Conservation (phyloP, 2,329 filamentous ascomycete genomes). For the Verticillium tricorpus region DNA sequence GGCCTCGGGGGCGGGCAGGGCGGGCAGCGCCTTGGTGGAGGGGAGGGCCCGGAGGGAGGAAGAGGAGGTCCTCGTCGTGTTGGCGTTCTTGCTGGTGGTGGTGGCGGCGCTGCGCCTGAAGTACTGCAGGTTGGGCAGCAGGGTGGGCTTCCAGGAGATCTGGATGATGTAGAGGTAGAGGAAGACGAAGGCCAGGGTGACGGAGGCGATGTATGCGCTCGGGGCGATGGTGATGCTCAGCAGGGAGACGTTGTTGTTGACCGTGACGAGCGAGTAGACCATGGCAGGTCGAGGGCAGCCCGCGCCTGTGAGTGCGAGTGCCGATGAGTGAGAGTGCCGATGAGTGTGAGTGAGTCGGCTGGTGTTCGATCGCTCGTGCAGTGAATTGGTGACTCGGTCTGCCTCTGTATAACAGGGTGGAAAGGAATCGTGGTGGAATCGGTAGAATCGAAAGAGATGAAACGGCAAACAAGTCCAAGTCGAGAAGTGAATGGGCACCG, state of each 20-base stretch:
- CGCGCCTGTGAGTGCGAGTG: background rate
- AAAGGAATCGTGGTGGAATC: background rate
- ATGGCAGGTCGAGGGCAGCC: background rate
- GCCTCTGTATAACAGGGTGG: background rate
- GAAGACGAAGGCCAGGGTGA: conserved; percentile 46
- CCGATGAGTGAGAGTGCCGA: background rate
- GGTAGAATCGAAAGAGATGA: background rate
- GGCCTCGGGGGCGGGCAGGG: conserved; percentile 10
- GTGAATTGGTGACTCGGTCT: too few relatives aligned
- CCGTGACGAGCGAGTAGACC: conserved; percentile 54
- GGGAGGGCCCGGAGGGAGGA: conserved; percentile 3
- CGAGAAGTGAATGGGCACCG: background rate
- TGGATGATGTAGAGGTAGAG: conserved; percentile 42
- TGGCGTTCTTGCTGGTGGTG: conserved; percentile 12
- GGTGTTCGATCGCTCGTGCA: too few relatives aligned
- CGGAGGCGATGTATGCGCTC: conserved; percentile 50
- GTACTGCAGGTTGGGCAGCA: conserved; percentile 15
- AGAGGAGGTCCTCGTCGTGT: background rate
- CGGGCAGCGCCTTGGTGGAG: conserved; percentile 13
- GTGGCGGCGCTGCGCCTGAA: conserved; percentile 15
- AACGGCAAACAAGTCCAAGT: background rate
- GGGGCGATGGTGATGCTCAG: conserved; percentile 55
- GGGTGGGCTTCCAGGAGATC: conserved; percentile 15
- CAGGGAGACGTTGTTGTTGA: conserved; percentile 59
- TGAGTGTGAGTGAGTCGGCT: background rate